Percentiles rank a stretch among this genome's conserved stretches.
Evolutionary conservation across 805 yeast species (phyloP).

Genomic region (Ogataea dorogensis): DNA sequence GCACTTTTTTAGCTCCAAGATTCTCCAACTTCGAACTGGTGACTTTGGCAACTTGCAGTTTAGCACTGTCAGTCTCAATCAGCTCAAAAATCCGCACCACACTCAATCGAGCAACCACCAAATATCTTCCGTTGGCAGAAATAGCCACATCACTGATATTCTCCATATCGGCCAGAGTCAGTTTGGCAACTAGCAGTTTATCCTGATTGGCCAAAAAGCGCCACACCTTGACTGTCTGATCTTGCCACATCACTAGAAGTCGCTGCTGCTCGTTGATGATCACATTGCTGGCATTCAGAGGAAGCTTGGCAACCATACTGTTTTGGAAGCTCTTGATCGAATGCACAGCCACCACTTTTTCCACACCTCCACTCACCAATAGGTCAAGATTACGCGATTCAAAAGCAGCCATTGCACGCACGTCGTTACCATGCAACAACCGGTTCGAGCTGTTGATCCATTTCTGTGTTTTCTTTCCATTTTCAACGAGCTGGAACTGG

Average conservation of each 20-base stretch:
- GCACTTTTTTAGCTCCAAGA: conserved; percentile 55
- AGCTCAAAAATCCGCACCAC: conserved; percentile 69
- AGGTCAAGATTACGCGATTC: conserved; percentile 68
- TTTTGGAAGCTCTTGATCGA: conserved; percentile 66
- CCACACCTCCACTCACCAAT: conserved; percentile 82
- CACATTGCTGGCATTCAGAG: conserved; percentile 39
- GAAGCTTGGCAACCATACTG: conserved; percentile 69
- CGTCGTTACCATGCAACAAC: conserved; percentile 81
- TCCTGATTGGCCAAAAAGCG: conserved; percentile 39
- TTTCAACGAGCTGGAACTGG: conserved; percentile 55
- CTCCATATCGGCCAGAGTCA: conserved; percentile 71
- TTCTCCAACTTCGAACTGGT: conserved; percentile 40
- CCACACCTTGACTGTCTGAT: conserved; percentile 83
- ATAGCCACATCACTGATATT: conserved; percentile 68
- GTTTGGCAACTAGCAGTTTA: conserved; percentile 61
- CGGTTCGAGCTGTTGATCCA: conserved; percentile 81
- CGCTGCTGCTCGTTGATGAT: conserved; percentile 46
- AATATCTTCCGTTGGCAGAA: conserved; percentile 59
- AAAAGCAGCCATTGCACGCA: conserved; percentile 69
- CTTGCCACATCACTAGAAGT: conserved; percentile 74
- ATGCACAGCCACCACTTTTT: conserved; percentile 63
- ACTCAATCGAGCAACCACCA: conserved; percentile 71
- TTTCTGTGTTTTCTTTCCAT: conserved; percentile 38
- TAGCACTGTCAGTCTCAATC: conserved; percentile 36
- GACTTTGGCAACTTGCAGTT: conserved; percentile 50